Conservation (phyloP, 1,139 yeast genomes). For the Sugiyamaella xylanicola region DNA sequence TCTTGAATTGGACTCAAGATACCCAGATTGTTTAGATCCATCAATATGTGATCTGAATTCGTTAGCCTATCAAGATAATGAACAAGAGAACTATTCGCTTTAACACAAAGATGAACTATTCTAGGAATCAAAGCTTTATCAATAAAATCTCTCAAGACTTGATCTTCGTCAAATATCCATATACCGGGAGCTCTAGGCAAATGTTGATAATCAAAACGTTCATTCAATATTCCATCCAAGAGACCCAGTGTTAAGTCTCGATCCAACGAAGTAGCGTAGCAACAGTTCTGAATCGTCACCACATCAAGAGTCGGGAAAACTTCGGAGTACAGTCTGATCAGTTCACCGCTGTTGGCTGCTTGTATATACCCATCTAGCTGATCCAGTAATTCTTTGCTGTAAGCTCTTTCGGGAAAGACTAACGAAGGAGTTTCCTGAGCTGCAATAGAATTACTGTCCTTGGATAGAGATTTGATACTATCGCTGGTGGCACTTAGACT, state of each 20-base stretch:
- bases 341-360: neutral
- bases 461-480: neutral
- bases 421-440: neutral
- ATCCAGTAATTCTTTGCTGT: neutral
- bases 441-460: no score
- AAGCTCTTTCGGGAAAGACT: neutral
- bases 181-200: constrained; percentile 13
- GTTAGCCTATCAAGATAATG: neutral
- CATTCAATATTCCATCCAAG: neutral
- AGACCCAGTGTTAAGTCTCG: constrained; percentile 6
- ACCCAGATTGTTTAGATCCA: neutral
- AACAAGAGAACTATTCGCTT: neutral
- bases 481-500: neutral
- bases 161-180: constrained; percentile 15
- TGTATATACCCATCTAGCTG: neutral
- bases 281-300: constrained; percentile 3
- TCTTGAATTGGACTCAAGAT: neutral
- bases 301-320: neutral
- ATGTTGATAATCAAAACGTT: neutral
- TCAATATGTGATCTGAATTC: neutral
- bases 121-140: constrained; percentile 3
- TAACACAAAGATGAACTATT: neutral
- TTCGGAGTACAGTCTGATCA: neutral
- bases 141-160: neutral
- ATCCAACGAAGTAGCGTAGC: constrained; percentile 16